Evolutionary conservation across 2,329 filamentous ascomycete species (phyloP).

Genomic region (Hypoxylon sp.): DNA sequence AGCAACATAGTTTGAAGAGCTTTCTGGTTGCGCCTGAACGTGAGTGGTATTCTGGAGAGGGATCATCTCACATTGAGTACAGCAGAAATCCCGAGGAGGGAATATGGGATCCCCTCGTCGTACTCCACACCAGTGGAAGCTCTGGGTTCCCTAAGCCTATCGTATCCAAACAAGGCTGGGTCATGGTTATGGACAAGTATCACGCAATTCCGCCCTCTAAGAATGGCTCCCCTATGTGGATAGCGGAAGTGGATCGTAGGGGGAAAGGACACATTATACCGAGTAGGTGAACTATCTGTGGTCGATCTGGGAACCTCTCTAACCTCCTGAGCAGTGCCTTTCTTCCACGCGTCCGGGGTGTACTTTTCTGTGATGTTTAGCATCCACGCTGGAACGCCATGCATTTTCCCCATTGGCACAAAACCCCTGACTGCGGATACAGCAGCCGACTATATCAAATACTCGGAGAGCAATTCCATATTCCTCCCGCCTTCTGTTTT

Average conservation of each 20-base stretch:
- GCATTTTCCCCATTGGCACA: conserved; percentile 7
- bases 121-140: conserved; percentile 57
- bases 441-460: conserved; percentile 12
- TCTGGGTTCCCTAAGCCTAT: conserved; percentile 58
- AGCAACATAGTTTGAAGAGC: conserved; percentile 50
- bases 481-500: conserved; percentile 18
- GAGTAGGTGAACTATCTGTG: conserved; percentile 8
- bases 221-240: conserved; percentile 10
- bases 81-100: conserved; percentile 52
- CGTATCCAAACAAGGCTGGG: conserved; percentile 50
- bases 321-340: conserved; percentile 37
- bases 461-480: conserved; percentile 3
- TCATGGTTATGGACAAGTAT: conserved; percentile 47
- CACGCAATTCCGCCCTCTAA: conserved; percentile 36
- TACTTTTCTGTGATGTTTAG: conserved; percentile 26
- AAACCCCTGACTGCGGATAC: conserved; percentile 18
- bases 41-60: conserved; percentile 48
- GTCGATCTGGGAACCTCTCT: conserved; percentile 13
- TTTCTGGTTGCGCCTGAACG: conserved; percentile 47
- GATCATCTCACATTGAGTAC: conserved; percentile 49
- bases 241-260: not conserved
- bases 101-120: conserved; percentile 51
- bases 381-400: conserved; percentile 1
- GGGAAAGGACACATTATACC: conserved; percentile 13
- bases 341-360: conserved; percentile 41